Evolutionary conservation across 169 alveolate species (phyloP), one percentile per base, ranked within the genome.

Genomic region (Plasmodium billcollinsi): DNA sequence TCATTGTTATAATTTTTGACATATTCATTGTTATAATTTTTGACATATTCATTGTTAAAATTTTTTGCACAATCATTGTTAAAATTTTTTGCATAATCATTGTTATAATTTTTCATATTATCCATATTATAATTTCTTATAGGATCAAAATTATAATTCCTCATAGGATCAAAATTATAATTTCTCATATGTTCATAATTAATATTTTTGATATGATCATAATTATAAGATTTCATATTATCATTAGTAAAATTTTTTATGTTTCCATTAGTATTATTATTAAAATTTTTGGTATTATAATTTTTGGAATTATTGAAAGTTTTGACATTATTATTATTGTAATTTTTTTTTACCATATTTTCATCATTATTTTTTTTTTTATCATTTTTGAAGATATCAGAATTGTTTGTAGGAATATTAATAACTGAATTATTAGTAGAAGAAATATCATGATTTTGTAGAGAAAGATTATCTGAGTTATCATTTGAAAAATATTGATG

Each of bases 401-500:
- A 14, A 61, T 61, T 61, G 20, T 61, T 61, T 2, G 21, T n/a
- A 12, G 69, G 29, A 15, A 59, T 59, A 15, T 65, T 21, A 14
- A 18, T 12, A 14, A 18, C n/a, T 8, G 33, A 9, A 65, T 26
- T 29, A 12, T 14, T 29, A 26, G 21, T 65, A 18, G 29, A 20
- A 12, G 73, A 65, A 8, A 12, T 15, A 65, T 65, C 52, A 21
- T 11, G 21, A 26, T 65, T 65, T 12, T 43, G 20, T 65, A 54
- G 3, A 29, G 14, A 24, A 9, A 12, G 5, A 65, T 29, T 65
- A 7, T 43, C 24, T 2, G 21, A 7, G 5, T 26, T 9, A 18
- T 39, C 80, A 39, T 71, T 58, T 26, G 63, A 11, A 43, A 56
- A 56, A 56, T 74, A 63, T 9, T 69, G 39, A 14, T 63, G 33